Evolutionary conservation across 2,329 filamentous ascomycete species (phyloP), one percentile per base, ranked within the genome.

Genomic region (Fusarium transvaalense): DNA sequence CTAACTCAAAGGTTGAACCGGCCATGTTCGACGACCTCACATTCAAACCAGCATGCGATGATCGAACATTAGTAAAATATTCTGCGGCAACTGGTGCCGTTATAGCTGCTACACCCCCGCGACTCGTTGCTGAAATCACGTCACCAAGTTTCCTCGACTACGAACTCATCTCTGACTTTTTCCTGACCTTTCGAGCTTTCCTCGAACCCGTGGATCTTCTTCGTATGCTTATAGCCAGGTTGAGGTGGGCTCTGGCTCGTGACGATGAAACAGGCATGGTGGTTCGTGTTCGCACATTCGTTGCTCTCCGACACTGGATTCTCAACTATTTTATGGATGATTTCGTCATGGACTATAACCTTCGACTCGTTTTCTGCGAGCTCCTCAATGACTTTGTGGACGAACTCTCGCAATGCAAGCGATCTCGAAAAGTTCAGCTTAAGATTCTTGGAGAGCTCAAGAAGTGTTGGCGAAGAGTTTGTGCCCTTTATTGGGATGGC

Each of bases 271-370:
- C 90, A 59, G 96, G 96, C 38, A 92, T 94, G 76, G 93, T 99
- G 53, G 96, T 97, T n/a, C 89, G 95, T 50, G 97, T 99, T 17
- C 89, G 96, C 41, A 97, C 94, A 0, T 99, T 98, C 81, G 96
- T 97, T 27, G 96, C 96, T 10, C 85, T 98, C 43, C 89, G 96
- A 58, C 96, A 99, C 79, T 99, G 96, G 96, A 94, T 98, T 59
- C 81, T 99, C 66, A 99, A 99, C 78, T 99, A 99, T 79, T 99
- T 98, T 71, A 86, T 92, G 56, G 96, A 99, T 76, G 96, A 99
- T 76, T 99, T 97, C 77, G 88, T 97, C 39, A 80, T 91, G 25
- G 89, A 94, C 76, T 90, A 91, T 75, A 83, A 87, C 43, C 83
- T 98, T 32, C 90, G 95, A 10, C 82, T 87, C 7, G 87, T 88